Percentiles rank a stretch among this genome's conserved stretches.
Conservation (phyloP, 331 rosid genomes). For the Telfairia occidentalis region DNA sequence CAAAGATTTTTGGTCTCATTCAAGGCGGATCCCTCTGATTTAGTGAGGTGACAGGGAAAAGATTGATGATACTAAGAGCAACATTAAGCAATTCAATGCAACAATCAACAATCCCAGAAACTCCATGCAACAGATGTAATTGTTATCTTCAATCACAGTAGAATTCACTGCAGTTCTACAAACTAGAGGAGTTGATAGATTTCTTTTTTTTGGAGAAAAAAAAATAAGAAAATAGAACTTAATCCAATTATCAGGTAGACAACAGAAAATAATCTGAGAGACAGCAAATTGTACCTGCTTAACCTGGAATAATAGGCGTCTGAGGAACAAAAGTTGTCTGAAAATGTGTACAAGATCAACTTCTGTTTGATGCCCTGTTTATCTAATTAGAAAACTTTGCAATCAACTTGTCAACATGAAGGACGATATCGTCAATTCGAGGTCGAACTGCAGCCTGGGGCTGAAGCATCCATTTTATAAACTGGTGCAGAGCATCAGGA, state of each 20-base stretch:
- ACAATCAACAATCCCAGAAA: background rate
- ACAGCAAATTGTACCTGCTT: background rate
- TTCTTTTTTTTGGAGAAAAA: background rate
- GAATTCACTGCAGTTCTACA: background rate
- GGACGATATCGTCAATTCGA: constrained; percentile 61
- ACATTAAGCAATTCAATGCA: background rate
- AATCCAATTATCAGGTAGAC: background rate
- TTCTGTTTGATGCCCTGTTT: background rate
- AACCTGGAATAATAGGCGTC: background rate
- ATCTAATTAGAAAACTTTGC: constrained; percentile 52
- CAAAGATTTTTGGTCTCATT: too few relatives aligned
- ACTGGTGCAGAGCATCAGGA: constrained; percentile 90
- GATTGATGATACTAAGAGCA: background rate
- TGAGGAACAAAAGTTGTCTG: background rate
- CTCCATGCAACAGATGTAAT: background rate
- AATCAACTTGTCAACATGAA: constrained; percentile 86
- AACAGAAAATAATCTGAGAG: background rate
- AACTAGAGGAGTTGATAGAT: background rate
- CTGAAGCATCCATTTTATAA: constrained; percentile 98
- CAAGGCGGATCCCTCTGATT: too few relatives aligned
- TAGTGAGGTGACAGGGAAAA: background rate
- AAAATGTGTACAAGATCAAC: background rate
- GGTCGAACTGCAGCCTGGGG: constrained; percentile 84
- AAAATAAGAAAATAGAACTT: background rate
- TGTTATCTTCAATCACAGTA: too few relatives aligned